A percentile compares a stretch with the other conserved stretches of the same genome.
phyloP scores from a whole-genome alignment of 164 flowering plant genomes.

The Platanus orientalis region DNA sequence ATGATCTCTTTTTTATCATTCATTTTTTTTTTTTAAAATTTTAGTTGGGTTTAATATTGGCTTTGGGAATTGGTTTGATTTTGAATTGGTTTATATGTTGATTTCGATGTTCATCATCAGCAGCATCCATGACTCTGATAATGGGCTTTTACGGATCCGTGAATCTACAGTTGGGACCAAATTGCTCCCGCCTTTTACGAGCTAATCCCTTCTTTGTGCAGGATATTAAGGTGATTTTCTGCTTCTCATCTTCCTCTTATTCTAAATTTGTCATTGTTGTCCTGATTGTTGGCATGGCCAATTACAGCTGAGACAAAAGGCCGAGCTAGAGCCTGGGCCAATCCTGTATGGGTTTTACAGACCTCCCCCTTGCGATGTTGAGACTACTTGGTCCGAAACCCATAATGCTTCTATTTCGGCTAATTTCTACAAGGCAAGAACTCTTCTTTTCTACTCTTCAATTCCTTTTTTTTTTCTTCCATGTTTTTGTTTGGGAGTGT shows the following conservation, averaged over 20 bases:
- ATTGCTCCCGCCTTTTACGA: conserved; percentile 46
- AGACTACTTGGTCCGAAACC: conserved; percentile 42
- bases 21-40: too few relatives aligned
- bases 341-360: conserved; percentile 50
- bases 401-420: conserved; percentile 29
- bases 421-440: conserved; percentile 39
- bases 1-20: too few relatives aligned
- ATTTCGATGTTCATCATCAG: conserved; percentile 13
- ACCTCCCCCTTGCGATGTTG: conserved; percentile 43
- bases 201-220: conserved; percentile 47
- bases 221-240: conserved; percentile 41
- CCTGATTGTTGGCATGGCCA: not conserved
- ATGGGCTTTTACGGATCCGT: conserved; percentile 55
- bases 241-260: not conserved
- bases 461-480: not conserved
- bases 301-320: conserved; percentile 34
- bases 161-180: conserved; percentile 42
- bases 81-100: not conserved
- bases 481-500: not conserved
- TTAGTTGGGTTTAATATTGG: not conserved
- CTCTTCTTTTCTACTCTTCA: not conserved
- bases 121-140: conserved; percentile 63
- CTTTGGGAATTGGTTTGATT: not conserved
- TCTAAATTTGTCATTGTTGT: not conserved
- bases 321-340: conserved; percentile 26